These are phyloP conservation scores for Debaryomyces fabryi DNA, from an alignment of 1,139 yeast species.

Conservation along the genomic window DNA sequence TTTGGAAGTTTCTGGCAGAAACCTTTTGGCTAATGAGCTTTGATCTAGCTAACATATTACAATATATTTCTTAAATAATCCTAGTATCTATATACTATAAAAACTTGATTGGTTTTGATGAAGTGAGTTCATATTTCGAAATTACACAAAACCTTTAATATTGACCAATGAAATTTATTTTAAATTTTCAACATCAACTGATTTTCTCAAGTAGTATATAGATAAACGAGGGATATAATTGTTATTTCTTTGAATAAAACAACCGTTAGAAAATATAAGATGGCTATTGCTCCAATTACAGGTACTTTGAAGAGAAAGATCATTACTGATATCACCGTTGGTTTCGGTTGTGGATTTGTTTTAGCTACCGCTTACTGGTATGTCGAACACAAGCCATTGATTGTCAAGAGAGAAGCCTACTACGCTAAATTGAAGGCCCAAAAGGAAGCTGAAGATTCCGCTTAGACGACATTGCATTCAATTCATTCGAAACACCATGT, in stretches of 20 bases:
- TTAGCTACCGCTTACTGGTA: conserved; percentile 40
- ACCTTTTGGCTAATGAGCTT: conserved; percentile 31
- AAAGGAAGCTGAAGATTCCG: conserved; percentile 65
- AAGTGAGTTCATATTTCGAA: conserved; percentile 7
- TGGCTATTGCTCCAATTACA: conserved; percentile 89
- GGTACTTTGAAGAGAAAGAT: conserved; percentile 85
- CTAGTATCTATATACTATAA: background rate
- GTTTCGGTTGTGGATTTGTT: conserved; percentile 50
- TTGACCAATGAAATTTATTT: conserved; percentile 18
- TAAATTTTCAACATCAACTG: conserved; percentile 9
- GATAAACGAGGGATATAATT: background rate
- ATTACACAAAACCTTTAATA: conserved; percentile 13
- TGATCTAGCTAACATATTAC: conserved; percentile 21
- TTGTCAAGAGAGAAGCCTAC: conserved; percentile 80
- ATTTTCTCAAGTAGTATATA: conserved; percentile 2
- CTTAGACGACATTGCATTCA: conserved; percentile 6
- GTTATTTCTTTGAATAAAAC: background rate
- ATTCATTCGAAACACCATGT: conserved; percentile 3
- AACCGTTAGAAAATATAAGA: conserved; percentile 27
- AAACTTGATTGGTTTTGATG: background rate
- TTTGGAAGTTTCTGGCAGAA: conserved; percentile 41
- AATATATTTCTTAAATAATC: background rate
- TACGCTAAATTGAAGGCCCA: conserved; percentile 76
- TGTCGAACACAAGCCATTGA: conserved; percentile 64
- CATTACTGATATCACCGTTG: conserved; percentile 76